These are phyloP conservation scores for Backusella tarrabulga DNA, from an alignment of 192 early-diverging fungal genomes.

Conservation along the genomic window DNA sequence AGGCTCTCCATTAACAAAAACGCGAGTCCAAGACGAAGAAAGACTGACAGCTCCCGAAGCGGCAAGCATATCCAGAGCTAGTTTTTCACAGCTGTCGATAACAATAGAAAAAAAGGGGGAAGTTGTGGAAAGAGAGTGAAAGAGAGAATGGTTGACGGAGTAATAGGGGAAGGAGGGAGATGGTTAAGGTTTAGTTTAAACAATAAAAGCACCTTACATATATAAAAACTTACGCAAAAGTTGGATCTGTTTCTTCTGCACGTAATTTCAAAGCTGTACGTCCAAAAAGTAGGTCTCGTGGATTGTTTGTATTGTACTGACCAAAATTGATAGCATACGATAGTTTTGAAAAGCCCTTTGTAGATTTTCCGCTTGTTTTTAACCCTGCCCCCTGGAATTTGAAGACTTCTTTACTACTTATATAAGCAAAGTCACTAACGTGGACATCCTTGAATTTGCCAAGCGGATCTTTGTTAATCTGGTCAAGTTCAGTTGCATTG, in stretches of 20 bases:
- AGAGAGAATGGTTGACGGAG: not conserved
- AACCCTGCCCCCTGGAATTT: conserved; percentile 38
- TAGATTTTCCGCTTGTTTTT: conserved; percentile 44
- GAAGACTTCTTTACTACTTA: conserved; percentile 39
- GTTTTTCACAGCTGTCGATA: conserved; percentile 37
- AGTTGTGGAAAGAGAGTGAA: not conserved
- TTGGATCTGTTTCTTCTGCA: conserved; percentile 45
- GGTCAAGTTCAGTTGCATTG: conserved; percentile 26
- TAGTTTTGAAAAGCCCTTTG: conserved; percentile 49
- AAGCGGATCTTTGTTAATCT: conserved; percentile 30
- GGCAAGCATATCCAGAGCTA: conserved; percentile 40
- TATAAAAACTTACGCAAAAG: conserved; percentile 25
- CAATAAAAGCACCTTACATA: not conserved
- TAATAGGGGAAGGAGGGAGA: not conserved
- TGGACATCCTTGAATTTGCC: conserved; percentile 23
- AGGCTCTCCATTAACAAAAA: conserved; percentile 42
- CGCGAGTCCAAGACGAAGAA: conserved; percentile 40
- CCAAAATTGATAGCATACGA: conserved; percentile 44
- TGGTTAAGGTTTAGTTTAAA: not conserved
- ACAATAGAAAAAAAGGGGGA: conserved; percentile 19
- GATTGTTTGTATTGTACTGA: conserved; percentile 31
- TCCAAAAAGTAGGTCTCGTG: conserved; percentile 15
- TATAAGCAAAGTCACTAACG: conserved; percentile 35
- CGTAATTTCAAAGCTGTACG: conserved; percentile 47
- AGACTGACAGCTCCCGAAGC: conserved; percentile 44